Evolutionary conservation across 305 asterid species (phyloP), one percentile per base, ranked within the genome.

Genomic region (Fraxinus latifolia): DNA sequence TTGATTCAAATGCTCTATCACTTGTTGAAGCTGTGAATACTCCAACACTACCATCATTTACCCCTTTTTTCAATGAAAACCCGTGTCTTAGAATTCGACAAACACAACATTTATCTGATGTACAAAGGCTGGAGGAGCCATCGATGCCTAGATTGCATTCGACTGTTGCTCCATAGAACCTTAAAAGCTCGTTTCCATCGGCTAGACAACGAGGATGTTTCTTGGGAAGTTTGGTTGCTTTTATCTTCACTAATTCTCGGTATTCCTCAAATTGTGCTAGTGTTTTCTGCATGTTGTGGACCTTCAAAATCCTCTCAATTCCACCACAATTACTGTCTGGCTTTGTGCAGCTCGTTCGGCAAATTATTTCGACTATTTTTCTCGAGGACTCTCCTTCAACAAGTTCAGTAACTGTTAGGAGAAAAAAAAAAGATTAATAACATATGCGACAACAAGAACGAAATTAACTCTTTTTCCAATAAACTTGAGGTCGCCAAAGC

Each of bases 171-270:
- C 98, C 97, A 67, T 89, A 91, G 84, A 95, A 95, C 31, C 98
- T 84, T 62, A 95, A 86, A 11, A 94, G 92, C 80, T 95, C 99
- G 84, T 95, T 94, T 1, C 99, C 99, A 47, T 95, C 99, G 6
- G 99, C 99, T 14, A 92, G 23, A 86, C 99, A 95, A 71, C 99
- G 92, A 0, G 98, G 96, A 32, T 94, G 99, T 44, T 94, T 95
- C 81, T 93, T 95, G 1, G 88, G 58, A 9, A 95, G 90, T 75
- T 89, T 93, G 86, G 87, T 90, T 9, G 97, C 98, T 82, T 85
- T 95, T 83, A 92, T 91, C 82, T 94, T 95, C 5, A 95, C 99
- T 0, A 90, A 27, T 80, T 95, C 99, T 0, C 99, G 87, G 50
- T 94, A 89, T 53, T 94, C 99, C 81, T 95, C 99, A 70, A 95